Evolutionary conservation across 164 flowering plant genomes (phyloP), one percentile per base, ranked within the genome.

Genomic region (Umbellularia californica): DNA sequence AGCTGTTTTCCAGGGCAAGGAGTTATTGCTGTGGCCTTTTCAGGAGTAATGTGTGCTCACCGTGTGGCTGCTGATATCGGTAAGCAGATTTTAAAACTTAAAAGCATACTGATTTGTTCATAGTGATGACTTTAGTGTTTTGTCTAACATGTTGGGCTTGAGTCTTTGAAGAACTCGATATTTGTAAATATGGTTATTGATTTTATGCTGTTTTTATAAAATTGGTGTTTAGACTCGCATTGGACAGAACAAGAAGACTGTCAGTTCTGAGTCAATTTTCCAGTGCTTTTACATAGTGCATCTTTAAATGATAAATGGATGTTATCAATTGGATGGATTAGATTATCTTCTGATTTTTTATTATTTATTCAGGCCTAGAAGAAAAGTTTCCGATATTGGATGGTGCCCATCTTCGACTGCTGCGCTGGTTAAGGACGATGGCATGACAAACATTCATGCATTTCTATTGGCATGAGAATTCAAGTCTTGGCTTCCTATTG

Each of bases 1-100:
- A 93, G 98, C 83, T 95, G 99, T 84, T 95, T 93, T 81, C 99
- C 99, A 10, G 98, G 99, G 72, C 99, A 95, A 89, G 99, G 99
- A 50, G 99, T 95, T 50, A 95, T 95, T 80, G 95, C 97, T 35
- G 99, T 95, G 41, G 97, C 98, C 58, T 95, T 95, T 76, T 93
- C 98, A 27, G 99, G 99, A 79, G 81, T 93, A 6, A 93, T 95
- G 99, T 95, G 99, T 78, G 97, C 97, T 77, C 99, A 93, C 82
- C 92, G 96, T 50, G 98, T 95, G 58, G 99, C 97, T 85, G 96
- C 99, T 76, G 99, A 95, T 83, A 87, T 92, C 77, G 99, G 99
- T 95, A 81, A 85, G 81, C 50, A 51, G 69, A 30, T 47, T 47
- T 7, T 19, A 10, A 47, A 69, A 10, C 71, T 35, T 30, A 30